Base-by-base conservation (phyloP, 129 eudicot genomes). In the Flaveria ramosissima region DNA sequence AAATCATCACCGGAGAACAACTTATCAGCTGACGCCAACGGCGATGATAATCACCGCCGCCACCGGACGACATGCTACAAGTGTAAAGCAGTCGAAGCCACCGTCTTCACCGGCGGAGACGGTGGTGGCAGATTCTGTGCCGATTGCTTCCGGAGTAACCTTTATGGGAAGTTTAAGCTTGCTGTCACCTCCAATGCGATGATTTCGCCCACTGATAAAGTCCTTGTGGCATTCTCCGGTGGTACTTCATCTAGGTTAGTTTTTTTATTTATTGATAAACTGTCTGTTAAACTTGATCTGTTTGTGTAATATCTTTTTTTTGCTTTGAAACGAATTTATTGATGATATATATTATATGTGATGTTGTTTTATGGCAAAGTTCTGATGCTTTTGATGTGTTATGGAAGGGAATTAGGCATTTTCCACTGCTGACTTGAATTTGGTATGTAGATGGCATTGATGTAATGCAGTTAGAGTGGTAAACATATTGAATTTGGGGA, bases 211-310 rank as follows among this genome's bases (percentile, higher is more conserved):
- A 59, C 92, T 12, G 99, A 95, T 83, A 95, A 89, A 23, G 91
- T 95, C 48, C 97, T 95, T 16, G 92, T 95, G 5, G 99, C 96
- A 8, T 95, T 95, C 86, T 95, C 99, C n/a, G 99, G 96, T 65
- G 99, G 96, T 26, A 27, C 92, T 62, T 83, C 96, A 17, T 95
- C 99, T 43, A 89, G 99, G 99, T 87, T 60, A 71, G 41, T 36
- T 36, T 36, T 16, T 23, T 50, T 45, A 23, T 46, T 3, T 46
- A 39, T 76, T n/a, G 50, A 13, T 32, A 63, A 26, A 50, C 14
- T 32, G 19, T 52, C 14, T 24, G 15, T 32, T 36, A 4, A 51
- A 48, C 24, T 12, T 47, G 21, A 16, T 66, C 51, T 15, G 71
- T 6, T 52, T 53, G 62, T 71, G 63, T 32, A 1, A 9, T 24